Evolutionary conservation across 2,329 filamentous ascomycete species (phyloP).

Genomic region (Pyrenochaeta sp.): DNA sequence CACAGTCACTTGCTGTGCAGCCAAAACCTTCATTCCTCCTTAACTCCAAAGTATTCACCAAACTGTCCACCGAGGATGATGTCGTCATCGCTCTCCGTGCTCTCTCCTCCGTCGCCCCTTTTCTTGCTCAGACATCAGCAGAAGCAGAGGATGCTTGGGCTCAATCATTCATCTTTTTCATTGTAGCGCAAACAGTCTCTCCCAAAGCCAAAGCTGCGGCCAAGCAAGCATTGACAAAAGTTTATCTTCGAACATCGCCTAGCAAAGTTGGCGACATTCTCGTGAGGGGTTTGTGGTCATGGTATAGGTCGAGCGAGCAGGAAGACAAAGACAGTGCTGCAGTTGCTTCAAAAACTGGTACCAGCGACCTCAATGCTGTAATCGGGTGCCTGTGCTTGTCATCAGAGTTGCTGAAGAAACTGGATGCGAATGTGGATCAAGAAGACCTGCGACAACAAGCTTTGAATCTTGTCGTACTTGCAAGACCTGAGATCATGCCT

Average conservation of each 20-base stretch:
- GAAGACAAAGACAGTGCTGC: slow-evolving; percentile 82
- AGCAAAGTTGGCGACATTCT: slow-evolving; percentile 68
- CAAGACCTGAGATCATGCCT: slow-evolving; percentile 78
- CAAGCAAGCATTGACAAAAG: slow-evolving; percentile 65
- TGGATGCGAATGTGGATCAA: slow-evolving; percentile 54
- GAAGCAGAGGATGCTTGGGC: slow-evolving; percentile 76
- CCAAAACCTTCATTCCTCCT: slow-evolving; percentile 88
- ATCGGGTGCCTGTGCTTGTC: slow-evolving; percentile 69
- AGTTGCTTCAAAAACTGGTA: slow-evolving; percentile 68
- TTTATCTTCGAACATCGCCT: slow-evolving; percentile 68
- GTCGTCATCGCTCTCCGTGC: slow-evolving; percentile 78
- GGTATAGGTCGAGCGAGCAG: slow-evolving; percentile 71
- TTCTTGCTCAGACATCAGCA: slow-evolving; percentile 57
- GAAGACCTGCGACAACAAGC: slow-evolving; percentile 72
- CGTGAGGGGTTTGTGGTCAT: slow-evolving; percentile 78
- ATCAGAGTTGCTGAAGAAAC: slow-evolving; percentile 57
- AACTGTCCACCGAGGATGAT: slow-evolving; percentile 77
- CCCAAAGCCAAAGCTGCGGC: slow-evolving; percentile 70
- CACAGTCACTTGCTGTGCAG: slow-evolving; percentile 72
- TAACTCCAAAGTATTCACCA: slow-evolving; percentile 84
- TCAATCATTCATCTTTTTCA: slow-evolving; percentile 81
- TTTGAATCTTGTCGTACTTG: slow-evolving; percentile 77
- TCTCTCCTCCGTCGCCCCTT: slow-evolving; percentile 67
- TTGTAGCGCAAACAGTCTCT: slow-evolving; percentile 69
- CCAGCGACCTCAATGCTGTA: slow-evolving; percentile 67